Conservation (phyloP, 1,284 basidiomycete species). For the Albatrellus sp. region DNA sequence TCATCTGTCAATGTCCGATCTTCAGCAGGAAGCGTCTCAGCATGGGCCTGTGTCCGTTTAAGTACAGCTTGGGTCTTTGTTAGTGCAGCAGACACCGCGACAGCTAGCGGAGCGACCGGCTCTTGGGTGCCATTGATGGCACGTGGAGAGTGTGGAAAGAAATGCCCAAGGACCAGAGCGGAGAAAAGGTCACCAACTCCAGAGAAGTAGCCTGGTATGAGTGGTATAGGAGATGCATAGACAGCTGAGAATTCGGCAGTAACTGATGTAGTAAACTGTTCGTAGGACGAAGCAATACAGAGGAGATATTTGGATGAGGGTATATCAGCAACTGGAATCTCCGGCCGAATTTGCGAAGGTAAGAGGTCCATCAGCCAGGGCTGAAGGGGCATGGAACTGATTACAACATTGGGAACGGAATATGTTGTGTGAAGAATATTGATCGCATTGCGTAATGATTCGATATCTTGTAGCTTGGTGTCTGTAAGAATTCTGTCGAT, state of each 20-base stretch:
- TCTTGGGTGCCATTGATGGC: slow-evolving; percentile 1
- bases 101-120: slow-evolving; percentile 30
- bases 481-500: slow-evolving; percentile 58
- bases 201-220: slow-evolving; percentile 86
- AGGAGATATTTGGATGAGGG: slow-evolving; percentile 43
- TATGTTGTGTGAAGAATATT: slow-evolving; percentile 64
- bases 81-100: slow-evolving; percentile 61
- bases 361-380: slow-evolving; percentile 39
- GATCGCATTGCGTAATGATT: slow-evolving; percentile 61
- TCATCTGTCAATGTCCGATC: slow-evolving; percentile 55
- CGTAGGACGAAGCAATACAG: slow-evolving; percentile 60
- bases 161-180: slow-evolving; percentile 82
- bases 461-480: slow-evolving; percentile 49
- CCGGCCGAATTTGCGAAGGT: slow-evolving; percentile 30
- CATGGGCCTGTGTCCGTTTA: slow-evolving; percentile 50
- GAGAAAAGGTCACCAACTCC: slow-evolving; percentile 98
- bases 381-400: slow-evolving; percentile 76
- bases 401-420: slow-evolving; percentile 76
- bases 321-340: slow-evolving; percentile 13
- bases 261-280: slow-evolving; percentile 8
- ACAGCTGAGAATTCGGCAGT: slow-evolving; percentile 28
- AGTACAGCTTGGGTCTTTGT: slow-evolving; percentile 83
- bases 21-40: slow-evolving; percentile 40
- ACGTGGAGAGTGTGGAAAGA: slow-evolving; percentile 21
- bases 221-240: slow-evolving; percentile 64